phyloP scores from a whole-genome alignment of 805 yeast species.

The Wickerhamomyces tratensis region DNA sequence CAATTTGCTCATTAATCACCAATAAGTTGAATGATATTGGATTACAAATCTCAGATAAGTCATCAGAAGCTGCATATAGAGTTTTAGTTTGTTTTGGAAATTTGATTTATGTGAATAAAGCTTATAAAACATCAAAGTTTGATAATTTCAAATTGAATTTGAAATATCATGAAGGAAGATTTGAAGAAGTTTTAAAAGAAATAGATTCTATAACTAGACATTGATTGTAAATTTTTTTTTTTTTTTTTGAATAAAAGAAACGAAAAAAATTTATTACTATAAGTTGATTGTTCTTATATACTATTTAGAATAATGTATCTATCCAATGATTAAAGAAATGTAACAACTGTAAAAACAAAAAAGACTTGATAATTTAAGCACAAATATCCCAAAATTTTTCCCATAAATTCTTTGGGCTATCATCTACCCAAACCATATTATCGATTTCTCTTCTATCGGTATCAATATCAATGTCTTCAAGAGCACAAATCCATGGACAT shows the following conservation, averaged over 20 bases:
- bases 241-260: too few relatives aligned
- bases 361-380: neutral
- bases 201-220: too few relatives aligned
- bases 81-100: slow-evolving; percentile 56
- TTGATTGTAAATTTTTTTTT: too few relatives aligned
- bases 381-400: slow-evolving; percentile 40
- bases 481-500: slow-evolving; percentile 32
- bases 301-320: too few relatives aligned
- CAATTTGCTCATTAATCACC: slow-evolving; percentile 20
- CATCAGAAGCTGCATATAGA: slow-evolving; percentile 65
- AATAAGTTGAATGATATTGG: slow-evolving; percentile 20
- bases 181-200: too few relatives aligned
- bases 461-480: slow-evolving; percentile 56
- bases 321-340: too few relatives aligned
- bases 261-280: too few relatives aligned
- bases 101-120: slow-evolving; percentile 25
- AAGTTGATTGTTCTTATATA: too few relatives aligned
- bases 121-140: slow-evolving; percentile 9
- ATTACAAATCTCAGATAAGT: slow-evolving; percentile 20
- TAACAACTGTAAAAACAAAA: too few relatives aligned
- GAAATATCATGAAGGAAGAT: too few relatives aligned
- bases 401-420: slow-evolving; percentile 39
- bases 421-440: slow-evolving; percentile 43
- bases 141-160: too few relatives aligned
- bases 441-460: slow-evolving; percentile 55